Evolutionary conservation across 345 rosid genomes (phyloP).

Genomic region (Populus davidiana): DNA sequence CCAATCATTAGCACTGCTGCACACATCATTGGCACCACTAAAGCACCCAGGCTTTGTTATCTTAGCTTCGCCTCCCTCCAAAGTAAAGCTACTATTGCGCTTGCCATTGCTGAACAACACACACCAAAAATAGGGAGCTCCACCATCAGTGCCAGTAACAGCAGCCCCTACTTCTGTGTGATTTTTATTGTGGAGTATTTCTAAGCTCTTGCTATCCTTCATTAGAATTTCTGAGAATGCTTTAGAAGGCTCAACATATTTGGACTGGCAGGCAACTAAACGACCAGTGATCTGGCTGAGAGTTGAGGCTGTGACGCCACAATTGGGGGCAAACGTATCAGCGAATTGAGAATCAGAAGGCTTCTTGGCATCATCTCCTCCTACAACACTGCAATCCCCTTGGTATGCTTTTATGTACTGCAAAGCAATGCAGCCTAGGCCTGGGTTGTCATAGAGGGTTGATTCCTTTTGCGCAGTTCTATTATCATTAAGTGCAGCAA

Average conservation of each 20-base stretch:
- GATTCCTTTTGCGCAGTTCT: constrained; percentile 54
- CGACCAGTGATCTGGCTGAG: constrained; percentile 66
- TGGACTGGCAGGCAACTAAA: constrained; percentile 55
- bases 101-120: constrained; percentile 67
- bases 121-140: constrained; percentile 72
- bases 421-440: constrained; percentile 71
- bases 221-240: constrained; percentile 58
- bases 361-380: constrained; percentile 61
- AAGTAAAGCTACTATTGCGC: constrained; percentile 51
- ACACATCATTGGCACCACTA: constrained; percentile 64
- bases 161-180: constrained; percentile 76
- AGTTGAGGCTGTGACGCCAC: constrained; percentile 47
- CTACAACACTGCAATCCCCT: constrained; percentile 58
- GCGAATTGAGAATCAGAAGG: constrained; percentile 57
- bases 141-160: constrained; percentile 53
- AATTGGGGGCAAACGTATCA: constrained; percentile 59
- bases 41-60: constrained; percentile 58
- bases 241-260: constrained; percentile 45
- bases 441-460: constrained; percentile 49
- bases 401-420: constrained; percentile 68
- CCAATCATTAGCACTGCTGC: constrained; percentile 41
- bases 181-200: constrained; percentile 50
- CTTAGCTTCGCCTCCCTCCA: constrained; percentile 55
- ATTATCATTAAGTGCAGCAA: constrained; percentile 42
- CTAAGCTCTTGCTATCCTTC: constrained; percentile 48